Conservation (phyloP, 2,329 filamentous ascomycete species). For the Xylariaceae sp. region DNA sequence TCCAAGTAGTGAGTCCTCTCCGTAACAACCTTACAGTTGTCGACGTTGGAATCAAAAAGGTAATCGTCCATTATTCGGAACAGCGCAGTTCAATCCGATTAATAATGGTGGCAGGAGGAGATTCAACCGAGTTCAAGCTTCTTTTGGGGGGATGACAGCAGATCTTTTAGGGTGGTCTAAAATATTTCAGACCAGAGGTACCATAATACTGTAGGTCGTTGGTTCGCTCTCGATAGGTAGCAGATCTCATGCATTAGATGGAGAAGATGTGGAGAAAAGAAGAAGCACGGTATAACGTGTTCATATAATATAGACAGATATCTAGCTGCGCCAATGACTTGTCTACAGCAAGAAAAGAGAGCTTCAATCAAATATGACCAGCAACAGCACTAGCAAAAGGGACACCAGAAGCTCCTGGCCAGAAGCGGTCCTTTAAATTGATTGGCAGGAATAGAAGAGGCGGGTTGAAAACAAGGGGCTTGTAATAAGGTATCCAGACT, state of each 20-base stretch:
- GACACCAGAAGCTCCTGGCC: background rate
- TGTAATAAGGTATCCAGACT: conserved; percentile 25
- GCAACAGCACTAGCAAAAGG: background rate
- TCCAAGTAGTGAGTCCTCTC: conserved; percentile 64
- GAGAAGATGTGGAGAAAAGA: no score
- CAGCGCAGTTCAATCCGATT: background rate
- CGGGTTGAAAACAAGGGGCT: conserved; percentile 20
- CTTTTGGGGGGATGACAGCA: conserved; percentile 19
- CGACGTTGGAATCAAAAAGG: conserved; percentile 58
- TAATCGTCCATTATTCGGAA: conserved; percentile 61
- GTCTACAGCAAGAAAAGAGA: background rate
- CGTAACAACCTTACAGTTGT: conserved; percentile 54
- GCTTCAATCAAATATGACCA: background rate
- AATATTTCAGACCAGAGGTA: background rate
- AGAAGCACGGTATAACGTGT: conserved; percentile 11
- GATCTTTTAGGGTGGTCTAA: conserved; percentile 4
- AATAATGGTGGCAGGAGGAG: background rate
- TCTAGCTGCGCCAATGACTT: background rate
- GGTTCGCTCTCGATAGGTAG: conserved; percentile 10
- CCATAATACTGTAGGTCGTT: conserved; percentile 4
- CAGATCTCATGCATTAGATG: no score
- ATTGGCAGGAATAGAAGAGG: conserved; percentile 28
- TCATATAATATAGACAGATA: background rate
- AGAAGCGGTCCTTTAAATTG: background rate
- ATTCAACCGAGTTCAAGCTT: background rate